Conservation (phyloP, 345 rosid genomes). For the Boechera retrofracta region DNA sequence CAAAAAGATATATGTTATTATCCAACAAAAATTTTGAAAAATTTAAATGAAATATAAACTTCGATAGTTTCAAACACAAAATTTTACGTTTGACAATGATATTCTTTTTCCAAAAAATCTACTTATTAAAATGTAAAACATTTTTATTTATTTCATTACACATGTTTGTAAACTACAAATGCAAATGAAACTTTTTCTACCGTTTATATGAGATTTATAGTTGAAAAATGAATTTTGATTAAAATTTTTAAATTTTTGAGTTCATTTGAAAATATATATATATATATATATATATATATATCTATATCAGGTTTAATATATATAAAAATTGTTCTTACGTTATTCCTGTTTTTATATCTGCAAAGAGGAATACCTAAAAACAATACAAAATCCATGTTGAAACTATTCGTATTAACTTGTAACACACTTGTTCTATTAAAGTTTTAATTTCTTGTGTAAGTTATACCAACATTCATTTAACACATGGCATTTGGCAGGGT, state of each 20-base stretch:
- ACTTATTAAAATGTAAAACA: too few species aligned
- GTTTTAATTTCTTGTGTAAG: slow-evolving; percentile 1
- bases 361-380: not conserved
- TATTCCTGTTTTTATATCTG: too few species aligned
- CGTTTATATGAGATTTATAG: not conserved
- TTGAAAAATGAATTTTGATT: not conserved
- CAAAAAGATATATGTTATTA: not conserved
- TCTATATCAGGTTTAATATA: not conserved
- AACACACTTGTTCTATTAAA: not conserved
- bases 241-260: not conserved
- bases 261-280: not conserved
- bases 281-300: not conserved
- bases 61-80: not conserved
- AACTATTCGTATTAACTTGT: not conserved
- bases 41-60: too few species aligned
- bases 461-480: not conserved
- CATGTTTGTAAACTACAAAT: not conserved
- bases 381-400: not conserved
- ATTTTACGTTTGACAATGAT: not conserved
- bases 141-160: too few species aligned
- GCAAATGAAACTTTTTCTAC: not conserved
- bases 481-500: too few species aligned
- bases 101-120: too few species aligned
- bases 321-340: not conserved
- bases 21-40: too few species aligned